Evolutionary conservation across 2,329 filamentous ascomycete genomes (phyloP), one percentile per base, ranked within the genome.

Genomic region (Seiridium unicorne): DNA sequence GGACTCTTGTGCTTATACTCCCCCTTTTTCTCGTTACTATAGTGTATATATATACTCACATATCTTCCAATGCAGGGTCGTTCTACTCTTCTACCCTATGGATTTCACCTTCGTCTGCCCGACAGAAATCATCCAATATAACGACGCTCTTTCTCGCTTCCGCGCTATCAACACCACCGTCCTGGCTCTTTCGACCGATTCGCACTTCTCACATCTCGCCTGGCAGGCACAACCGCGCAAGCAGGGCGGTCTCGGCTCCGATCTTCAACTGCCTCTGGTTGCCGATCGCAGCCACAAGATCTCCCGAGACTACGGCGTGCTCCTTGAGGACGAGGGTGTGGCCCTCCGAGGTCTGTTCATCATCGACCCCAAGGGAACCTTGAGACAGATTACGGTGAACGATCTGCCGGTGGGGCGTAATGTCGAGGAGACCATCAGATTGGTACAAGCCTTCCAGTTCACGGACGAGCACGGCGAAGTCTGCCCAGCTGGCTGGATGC

Each of bases 381-480:
- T 89, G 34, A 76, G 85, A 63, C 84, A 86, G 79, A 86, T 88
- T 72, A 87, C 85, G 63, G 78, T 88, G 77, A 88, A 88, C 74
- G 85, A 89, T 68, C 79, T 87, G 38, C 84, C 85, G 62, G 85
- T 89, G 64, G 86, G 86, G 62, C 84, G 86, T 65, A 81, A 83
- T 65, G 86, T 89, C 58, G 84, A 87, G 70, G 86, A 89, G 76
- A 83, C 84, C 2, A 78, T 87, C 66, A 84, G 86, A 44, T 88
- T 89, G 1, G 84, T 88, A 61, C 82, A 89, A 65, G 89, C 89
- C 5, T 93, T 93, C 74, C 91, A 93, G 75, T 91, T 94, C 79
- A 90, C 90, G 10, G 90, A 93, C 66, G 90, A 92, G 66, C 91
- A 90, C 81, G 93, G 92, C 75, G 87, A 91, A 72, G 84, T 92